Evolutionary conservation across 805 yeast species (phyloP), one percentile per base, ranked within the genome.

Genomic region (Suhomyces prunicola): DNA sequence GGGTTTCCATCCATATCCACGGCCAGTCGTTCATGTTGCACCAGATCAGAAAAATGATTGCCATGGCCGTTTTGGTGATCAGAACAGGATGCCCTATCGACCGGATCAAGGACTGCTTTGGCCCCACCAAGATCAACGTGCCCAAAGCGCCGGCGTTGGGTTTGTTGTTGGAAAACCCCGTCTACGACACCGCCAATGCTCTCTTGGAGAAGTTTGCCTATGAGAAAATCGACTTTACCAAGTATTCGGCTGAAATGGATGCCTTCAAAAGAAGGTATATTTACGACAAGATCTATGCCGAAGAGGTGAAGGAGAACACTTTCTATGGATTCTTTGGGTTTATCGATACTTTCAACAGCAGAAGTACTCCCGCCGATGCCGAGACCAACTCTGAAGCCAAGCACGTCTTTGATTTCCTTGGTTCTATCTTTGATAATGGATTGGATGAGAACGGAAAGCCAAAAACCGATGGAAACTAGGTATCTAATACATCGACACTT

Each of bases 91-190:
- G 92, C 64, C 96, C 97, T 3, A 65, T 82, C 31, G 80, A 80
- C 24, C 83, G 96, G 61, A 88, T 94, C 56, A 66, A 74, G 7
- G 89, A 90, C 62, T 88, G 96, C 3, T 94, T 90, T 66, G 83
- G 84, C 5, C 78, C 83, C 1, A 80, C 80, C 40, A 88, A 86
- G 63, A 81, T 94, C 57, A 91, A 92, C 64, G 88, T 94, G 58
- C 99, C 99, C 52, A 94, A 94, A 70, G 99, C 98, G 0, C 99
- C 99, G 4, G 96, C 98, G 26, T 77, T 94, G 55, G 99, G 99
- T 0, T 76, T 94, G 52, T 73, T 94, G 49, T 79, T 94, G 55
- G 98, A 94, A 65, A 84, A 87, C 53, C 99, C 99, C 0, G 96
- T 92, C 10, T 94, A 90, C 67, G 96, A 88, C 47, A 86, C 88